These are phyloP conservation scores for Sanghuangporus sanghuang DNA, from an alignment of 1,284 basidiomycete genomes.

Conservation along the genomic window DNA sequence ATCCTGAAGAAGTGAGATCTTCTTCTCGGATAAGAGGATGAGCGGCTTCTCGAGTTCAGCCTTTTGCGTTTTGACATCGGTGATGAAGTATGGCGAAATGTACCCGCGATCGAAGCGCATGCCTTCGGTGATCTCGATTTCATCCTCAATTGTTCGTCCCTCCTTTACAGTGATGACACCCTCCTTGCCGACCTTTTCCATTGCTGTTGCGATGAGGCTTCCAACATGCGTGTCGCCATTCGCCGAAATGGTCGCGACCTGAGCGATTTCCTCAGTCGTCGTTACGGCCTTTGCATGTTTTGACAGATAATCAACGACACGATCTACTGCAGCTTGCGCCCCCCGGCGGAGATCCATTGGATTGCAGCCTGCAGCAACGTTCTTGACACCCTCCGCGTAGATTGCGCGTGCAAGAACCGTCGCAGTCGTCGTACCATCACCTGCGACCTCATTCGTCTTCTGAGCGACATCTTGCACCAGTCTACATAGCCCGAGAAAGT, in stretches of 20 bases:
- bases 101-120: conserved; percentile 99
- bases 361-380: conserved; percentile 98
- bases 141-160: conserved; percentile 94
- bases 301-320: conserved; percentile 90
- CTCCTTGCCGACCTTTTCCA: conserved; percentile 99
- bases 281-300: conserved; percentile 92
- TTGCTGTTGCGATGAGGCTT: conserved; percentile 95
- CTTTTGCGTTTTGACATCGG: conserved; percentile 96
- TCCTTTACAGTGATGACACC: conserved; percentile 99
- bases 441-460: conserved; percentile 97
- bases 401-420: conserved; percentile 96
- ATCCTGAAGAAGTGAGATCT: conserved; percentile 93
- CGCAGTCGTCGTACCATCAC: conserved; percentile 97
- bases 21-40: conserved; percentile 95
- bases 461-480: conserved; percentile 94
- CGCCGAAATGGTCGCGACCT: conserved; percentile 97
- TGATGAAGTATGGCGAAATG: conserved; percentile 99
- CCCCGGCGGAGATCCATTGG: conserved; percentile 99
- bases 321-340: conserved; percentile 93
- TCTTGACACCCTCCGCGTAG: conserved; percentile 98
- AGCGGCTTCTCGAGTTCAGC: conserved; percentile 97
- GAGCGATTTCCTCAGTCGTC: conserved; percentile 95
- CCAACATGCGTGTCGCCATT: conserved; percentile 96
- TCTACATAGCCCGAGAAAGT: conserved; percentile 33
- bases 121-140: conserved; percentile 99